Evolutionary conservation across 75 land plant genomes (phyloP), one percentile per base, ranked within the genome.

Genomic region (Isoetes taiwanensis): DNA sequence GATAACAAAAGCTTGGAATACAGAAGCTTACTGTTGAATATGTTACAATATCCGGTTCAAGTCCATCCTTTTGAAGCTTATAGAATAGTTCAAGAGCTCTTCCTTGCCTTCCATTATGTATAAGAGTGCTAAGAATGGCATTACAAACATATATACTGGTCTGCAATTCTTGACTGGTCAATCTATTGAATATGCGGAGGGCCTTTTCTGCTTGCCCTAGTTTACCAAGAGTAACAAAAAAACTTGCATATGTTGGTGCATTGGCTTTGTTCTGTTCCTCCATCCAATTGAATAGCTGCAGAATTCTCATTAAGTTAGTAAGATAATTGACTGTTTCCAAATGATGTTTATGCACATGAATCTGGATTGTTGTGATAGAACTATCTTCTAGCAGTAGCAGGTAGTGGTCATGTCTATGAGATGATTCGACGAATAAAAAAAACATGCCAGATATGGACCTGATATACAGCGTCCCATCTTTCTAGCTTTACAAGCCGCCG

Each of bases 221-320:
- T 58, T 69, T 68, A 25, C 90, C 83, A 59, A 88, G 59, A 26
- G 72, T 62, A 46, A 78, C 78, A 34, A 88, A 67, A 52, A 67
- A 88, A 63, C 76, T 74, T 46, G 86, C 76, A 37, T 85, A 88
- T 23, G 95, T 76, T 52, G 90, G 66, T 66, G 66, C 68, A 63
- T 59, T 80, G 31, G 63, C 53, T 59, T 78, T 79, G 26, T 66
- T 83, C 58, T 66, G 58, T 27, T 70, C 50, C 62, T 77, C 64
- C 95, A 88, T 88, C 90, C 85, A 88, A 10, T 79, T 72, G 74
- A 88, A 85, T 1, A 85, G 66, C 95, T 88, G 80, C 61, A 69
- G 59, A 16, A 46, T 19, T 28, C 30, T 28, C 26, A 9, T 33
- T n/a, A n/a, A n/a, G n/a, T n/a, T n/a, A n/a, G n/a, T n/a, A n/a